Conservation (phyloP, 768 basidiomycete species). For the Amanita thiersii region DNA sequence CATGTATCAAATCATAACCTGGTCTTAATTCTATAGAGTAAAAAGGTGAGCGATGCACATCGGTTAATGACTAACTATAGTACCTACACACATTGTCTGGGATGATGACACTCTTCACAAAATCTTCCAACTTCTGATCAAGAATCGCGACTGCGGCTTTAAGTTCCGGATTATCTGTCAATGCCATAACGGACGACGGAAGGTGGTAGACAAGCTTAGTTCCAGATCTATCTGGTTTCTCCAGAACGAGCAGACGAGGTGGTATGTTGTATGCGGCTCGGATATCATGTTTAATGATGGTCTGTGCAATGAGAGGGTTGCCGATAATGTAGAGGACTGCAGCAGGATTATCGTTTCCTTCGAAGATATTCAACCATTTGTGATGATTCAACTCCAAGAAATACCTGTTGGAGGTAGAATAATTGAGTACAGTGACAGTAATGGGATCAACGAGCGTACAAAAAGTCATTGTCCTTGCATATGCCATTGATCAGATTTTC, state of each 20-base stretch:
- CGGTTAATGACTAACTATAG: neutral
- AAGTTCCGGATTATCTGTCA: slow-evolving; percentile 22
- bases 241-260: slow-evolving; percentile 33
- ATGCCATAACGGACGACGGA: slow-evolving; percentile 35
- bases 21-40: neutral
- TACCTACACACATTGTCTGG: neutral
- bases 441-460: slow-evolving; percentile 25
- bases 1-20: neutral
- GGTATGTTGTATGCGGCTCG: slow-evolving; percentile 35
- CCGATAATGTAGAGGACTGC: slow-evolving; percentile 38
- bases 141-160: slow-evolving; percentile 24
- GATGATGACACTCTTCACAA: slow-evolving; percentile 18
- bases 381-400: slow-evolving; percentile 30
- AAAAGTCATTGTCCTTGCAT: slow-evolving; percentile 29
- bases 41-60: neutral
- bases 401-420: slow-evolving; percentile 23
- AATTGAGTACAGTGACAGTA: neutral
- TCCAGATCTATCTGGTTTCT: slow-evolving; percentile 27
- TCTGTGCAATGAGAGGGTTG: slow-evolving; percentile 42
- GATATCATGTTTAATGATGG: slow-evolving; percentile 32
- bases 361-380: slow-evolving; percentile 26
- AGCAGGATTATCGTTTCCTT: slow-evolving; percentile 18
- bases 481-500: slow-evolving; percentile 22
- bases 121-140: slow-evolving; percentile 34
- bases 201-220: slow-evolving; percentile 38